Conservation (phyloP, 768 basidiomycete genomes). For the Xerocomus brunneocitrinus region DNA sequence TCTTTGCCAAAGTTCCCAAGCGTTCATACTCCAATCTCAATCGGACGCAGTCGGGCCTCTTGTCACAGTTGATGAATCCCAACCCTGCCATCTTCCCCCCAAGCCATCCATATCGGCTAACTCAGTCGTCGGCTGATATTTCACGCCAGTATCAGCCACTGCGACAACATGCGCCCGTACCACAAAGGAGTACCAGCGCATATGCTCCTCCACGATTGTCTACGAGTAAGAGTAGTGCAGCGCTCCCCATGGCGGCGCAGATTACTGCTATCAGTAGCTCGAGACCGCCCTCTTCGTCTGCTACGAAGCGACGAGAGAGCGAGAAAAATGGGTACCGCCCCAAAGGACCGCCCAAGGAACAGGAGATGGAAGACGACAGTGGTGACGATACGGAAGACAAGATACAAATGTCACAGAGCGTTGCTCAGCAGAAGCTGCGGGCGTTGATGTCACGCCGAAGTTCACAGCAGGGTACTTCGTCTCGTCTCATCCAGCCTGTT, state of each 20-base stretch:
- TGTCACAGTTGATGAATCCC: constrained; percentile 70
- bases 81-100: constrained; percentile 56
- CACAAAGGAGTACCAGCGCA: constrained; percentile 27
- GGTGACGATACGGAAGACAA: constrained; percentile 46
- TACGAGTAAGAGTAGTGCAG: constrained; percentile 54
- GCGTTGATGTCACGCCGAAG: constrained; percentile 48
- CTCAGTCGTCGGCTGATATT: constrained; percentile 48
- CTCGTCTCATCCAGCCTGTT: constrained; percentile 21
- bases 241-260: constrained; percentile 52
- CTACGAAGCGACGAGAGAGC: constrained; percentile 24
- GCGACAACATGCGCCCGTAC: constrained; percentile 18
- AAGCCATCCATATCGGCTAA: constrained; percentile 55
- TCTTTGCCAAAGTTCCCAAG: constrained; percentile 67
- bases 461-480: constrained; percentile 26
- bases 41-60: constrained; percentile 51
- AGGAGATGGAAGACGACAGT: constrained; percentile 65
- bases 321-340: constrained; percentile 49
- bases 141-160: constrained; percentile 20
- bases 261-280: constrained; percentile 37
- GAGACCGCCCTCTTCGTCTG: constrained; percentile 20
- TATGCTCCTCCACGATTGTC: constrained; percentile 36
- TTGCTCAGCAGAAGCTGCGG: constrained; percentile 64
- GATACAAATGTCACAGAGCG: constrained; percentile 58
- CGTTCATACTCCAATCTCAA: constrained; percentile 58
- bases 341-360: constrained; percentile 58